These are phyloP conservation scores for Aspergillus indologenus DNA, from an alignment of 495 filamentous ascomycete species.

Conservation along the genomic window DNA sequence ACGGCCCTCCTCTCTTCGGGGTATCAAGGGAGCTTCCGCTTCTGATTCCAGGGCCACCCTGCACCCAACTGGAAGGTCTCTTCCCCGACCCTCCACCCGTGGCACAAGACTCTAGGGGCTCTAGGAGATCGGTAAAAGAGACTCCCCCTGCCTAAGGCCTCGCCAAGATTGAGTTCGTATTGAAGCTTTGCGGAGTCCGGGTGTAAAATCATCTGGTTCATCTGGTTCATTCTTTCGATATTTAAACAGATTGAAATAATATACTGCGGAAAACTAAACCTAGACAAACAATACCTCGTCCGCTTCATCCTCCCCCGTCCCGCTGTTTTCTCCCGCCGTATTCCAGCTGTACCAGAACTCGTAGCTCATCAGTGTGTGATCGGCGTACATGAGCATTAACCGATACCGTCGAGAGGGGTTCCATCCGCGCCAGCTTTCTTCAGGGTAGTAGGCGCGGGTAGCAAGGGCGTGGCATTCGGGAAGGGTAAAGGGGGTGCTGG, in stretches of 20 bases:
- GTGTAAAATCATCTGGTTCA: too few species aligned
- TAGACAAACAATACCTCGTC: neutral
- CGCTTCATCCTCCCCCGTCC: neutral
- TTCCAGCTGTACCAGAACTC: conserved; percentile 59
- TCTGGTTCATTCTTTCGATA: too few species aligned
- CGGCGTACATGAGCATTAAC: conserved; percentile 69
- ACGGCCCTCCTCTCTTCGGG: too few species aligned
- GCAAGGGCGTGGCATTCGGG: conserved; percentile 43
- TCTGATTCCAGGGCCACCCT: too few species aligned
- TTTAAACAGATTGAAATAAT: neutral
- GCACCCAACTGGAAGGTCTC: too few species aligned
- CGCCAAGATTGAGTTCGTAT: too few species aligned
- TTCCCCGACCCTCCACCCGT: too few species aligned
- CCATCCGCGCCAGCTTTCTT: conserved; percentile 41
- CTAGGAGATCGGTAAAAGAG: too few species aligned
- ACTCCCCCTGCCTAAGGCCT: too few species aligned
- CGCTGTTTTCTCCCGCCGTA: neutral
- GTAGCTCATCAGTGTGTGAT: conserved; percentile 79
- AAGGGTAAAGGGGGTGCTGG: conserved; percentile 20
- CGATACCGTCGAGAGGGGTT: conserved; percentile 55
- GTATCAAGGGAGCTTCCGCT: too few species aligned
- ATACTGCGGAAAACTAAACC: neutral
- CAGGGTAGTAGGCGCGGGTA: conserved; percentile 34
- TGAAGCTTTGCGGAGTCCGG: too few species aligned
- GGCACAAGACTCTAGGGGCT: too few species aligned